Conservation (phyloP, 768 basidiomycete genomes). For the Gyrodon lividus region DNA sequence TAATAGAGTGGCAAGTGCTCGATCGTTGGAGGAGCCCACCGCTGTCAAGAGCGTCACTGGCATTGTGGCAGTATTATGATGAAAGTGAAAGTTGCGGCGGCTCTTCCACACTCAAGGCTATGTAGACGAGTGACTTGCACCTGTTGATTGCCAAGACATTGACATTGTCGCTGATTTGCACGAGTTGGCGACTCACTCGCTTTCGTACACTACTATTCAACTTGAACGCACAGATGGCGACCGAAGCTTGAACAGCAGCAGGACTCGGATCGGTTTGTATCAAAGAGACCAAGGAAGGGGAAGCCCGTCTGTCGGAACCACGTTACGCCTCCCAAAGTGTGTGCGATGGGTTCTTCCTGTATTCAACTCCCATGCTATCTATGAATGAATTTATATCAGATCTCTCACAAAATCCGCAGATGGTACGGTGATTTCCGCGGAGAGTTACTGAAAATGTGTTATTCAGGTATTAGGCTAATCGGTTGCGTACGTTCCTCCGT, state of each 20-base stretch:
- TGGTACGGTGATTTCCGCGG: conserved; percentile 33
- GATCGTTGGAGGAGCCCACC: neutral
- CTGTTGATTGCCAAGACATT: no score
- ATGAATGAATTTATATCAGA: conserved; percentile 19
- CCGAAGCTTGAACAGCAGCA: no score
- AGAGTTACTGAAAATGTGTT: conserved; percentile 22
- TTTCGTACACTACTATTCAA: neutral
- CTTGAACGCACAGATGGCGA: no score
- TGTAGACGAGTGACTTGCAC: no score
- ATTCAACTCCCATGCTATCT: conserved; percentile 10
- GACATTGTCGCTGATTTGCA: neutral
- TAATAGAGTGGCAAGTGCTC: neutral
- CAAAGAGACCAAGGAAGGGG: neutral
- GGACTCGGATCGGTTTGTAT: neutral
- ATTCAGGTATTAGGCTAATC: conserved; percentile 23
- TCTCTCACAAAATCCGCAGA: conserved; percentile 27
- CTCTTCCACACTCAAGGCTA: no score
- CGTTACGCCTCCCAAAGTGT: no score
- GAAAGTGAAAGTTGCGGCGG: no score
- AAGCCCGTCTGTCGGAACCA: neutral
- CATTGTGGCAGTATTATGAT: no score
- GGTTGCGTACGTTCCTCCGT: conserved; percentile 18
- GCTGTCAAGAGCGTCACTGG: no score
- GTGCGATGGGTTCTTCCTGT: neutral
- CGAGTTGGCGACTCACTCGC: neutral